Evolutionary conservation across 2,329 filamentous ascomycete genomes (phyloP).

Genomic region (Colletotrichum sp.): DNA sequence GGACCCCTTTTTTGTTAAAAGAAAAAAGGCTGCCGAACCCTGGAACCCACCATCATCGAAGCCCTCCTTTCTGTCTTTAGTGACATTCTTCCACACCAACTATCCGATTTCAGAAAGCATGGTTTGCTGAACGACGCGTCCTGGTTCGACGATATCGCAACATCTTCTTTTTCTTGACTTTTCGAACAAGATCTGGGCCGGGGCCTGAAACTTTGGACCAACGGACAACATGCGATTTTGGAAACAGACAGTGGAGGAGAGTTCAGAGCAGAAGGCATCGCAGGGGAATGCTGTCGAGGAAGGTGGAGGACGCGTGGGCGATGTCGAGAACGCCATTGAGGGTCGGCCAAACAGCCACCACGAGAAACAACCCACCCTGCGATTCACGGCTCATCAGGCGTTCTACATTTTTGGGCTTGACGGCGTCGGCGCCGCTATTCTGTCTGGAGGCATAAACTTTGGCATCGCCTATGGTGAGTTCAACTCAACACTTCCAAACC

Average conservation of each 20-base stretch:
- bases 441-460: slow-evolving; percentile 58
- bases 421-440: slow-evolving; percentile 49
- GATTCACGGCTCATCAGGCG: slow-evolving; percentile 47
- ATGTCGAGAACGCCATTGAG: not conserved
- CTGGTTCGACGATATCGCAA: not conserved
- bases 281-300: not conserved
- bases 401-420: slow-evolving; percentile 55
- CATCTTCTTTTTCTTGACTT: not conserved
- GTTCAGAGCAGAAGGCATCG: not conserved
- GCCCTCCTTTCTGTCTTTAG: not conserved
- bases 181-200: not conserved
- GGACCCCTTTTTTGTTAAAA: not conserved
- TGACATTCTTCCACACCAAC: not conserved
- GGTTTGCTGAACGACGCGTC: not conserved
- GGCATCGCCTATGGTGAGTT: slow-evolving; percentile 53
- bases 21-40: not conserved
- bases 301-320: not conserved
- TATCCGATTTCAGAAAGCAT: not conserved
- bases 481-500: fast-evolving
- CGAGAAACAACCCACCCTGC: slow-evolving; percentile 37
- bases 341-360: not conserved
- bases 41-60: not conserved
- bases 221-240: not conserved
- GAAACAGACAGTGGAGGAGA: not conserved
- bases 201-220: not conserved